Evolutionary conservation across 1,139 yeast genomes (phyloP), one percentile per base, ranked within the genome.

Genomic region (Yamadazyma trypodendri): DNA sequence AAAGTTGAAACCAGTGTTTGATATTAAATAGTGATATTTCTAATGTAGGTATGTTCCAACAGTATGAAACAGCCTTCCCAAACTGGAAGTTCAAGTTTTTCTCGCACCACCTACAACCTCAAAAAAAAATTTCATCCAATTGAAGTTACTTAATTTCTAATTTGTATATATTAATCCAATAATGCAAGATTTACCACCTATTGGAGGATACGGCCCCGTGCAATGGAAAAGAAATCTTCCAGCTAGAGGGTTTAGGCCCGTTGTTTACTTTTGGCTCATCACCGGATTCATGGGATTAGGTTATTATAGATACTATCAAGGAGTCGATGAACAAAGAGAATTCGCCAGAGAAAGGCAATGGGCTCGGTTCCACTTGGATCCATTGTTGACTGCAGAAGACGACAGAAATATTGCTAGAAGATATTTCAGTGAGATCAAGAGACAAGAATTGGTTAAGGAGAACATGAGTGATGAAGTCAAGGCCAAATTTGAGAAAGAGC

Each of bases 141-240:
- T 43, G 46, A 44, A 40, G 37, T 36, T 40, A 30, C 27, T 17
- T 34, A 40, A 44, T 38, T 40, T 39, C 45, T 36, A 44, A 38
- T 34, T 32, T 25, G 34, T 30, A 28, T 16, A 15, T 9, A 16
- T 14, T n/a, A 4, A 13, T 17, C 34, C 29, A 24, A 17, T n/a
- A n/a, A 71, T 71, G 76, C 96, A 87, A 74, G 96, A 87, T 58
- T 71, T 87, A 58, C 95, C 96, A 58, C 96, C 96, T 46, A 71
- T 78, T 52, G 89, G 87, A 46, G 95, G 95, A 52, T 87, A 86
- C 55, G 90, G 83, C 50, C 84, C 87, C 36, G 77, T 87, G 43
- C 96, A 87, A 68, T 87, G 95, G 95, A 84, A 83, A 68, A 78
- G 95, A 63, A 84, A 86, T 61, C 66, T 87, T 43, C 95, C 95